Percentiles rank a stretch among this genome's conserved stretches.
Evolutionary conservation across 164 flowering plant species (phyloP).

Genomic region (Vitis labrusca): DNA sequence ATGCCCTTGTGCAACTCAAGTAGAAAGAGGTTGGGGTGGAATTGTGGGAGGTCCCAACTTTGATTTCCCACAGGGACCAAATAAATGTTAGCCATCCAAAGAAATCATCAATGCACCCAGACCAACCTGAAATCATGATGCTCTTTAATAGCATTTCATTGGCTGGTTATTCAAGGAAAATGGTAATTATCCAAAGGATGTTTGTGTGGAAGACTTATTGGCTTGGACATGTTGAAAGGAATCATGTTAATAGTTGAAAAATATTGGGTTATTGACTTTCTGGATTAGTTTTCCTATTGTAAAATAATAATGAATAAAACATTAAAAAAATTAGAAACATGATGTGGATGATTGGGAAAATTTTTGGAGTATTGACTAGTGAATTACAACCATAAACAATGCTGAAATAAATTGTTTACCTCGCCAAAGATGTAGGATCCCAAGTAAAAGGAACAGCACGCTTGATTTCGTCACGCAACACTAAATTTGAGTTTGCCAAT

Average conservation of each 20-base stretch:
- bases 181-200: background rate
- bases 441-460: conserved; percentile 83
- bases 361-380: background rate
- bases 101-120: background rate
- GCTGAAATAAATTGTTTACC: conserved; percentile 42
- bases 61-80: too few species aligned
- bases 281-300: too few species aligned
- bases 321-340: too few species aligned
- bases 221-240: background rate
- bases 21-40: too few species aligned
- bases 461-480: conserved; percentile 68
- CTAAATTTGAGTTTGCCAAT: conserved; percentile 46
- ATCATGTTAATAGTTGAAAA: too few species aligned
- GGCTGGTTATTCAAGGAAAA: background rate
- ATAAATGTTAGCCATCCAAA: too few species aligned
- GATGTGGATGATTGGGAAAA: too few species aligned
- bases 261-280: too few species aligned
- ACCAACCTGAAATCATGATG: background rate
- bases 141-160: background rate
- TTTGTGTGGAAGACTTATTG: background rate
- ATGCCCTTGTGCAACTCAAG: too few species aligned
- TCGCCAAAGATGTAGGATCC: conserved; percentile 93
- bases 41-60: too few species aligned
- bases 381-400: background rate
- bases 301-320: too few species aligned